Conservation (phyloP, 495 filamentous ascomycete genomes). For the Tuber indicum region DNA sequence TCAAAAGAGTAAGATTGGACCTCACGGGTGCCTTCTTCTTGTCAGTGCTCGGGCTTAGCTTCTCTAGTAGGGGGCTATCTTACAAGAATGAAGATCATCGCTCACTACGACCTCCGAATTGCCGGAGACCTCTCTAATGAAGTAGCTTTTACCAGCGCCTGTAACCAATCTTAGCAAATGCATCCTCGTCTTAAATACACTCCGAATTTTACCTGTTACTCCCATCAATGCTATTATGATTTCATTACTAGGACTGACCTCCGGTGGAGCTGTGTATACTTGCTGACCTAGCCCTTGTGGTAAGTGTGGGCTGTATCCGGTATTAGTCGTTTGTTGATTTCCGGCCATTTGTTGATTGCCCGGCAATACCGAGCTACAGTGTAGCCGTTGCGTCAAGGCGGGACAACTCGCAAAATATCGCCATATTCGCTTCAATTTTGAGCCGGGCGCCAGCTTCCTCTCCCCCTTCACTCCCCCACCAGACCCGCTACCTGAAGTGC, state of each 20-base stretch:
- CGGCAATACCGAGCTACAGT: too few relatives aligned
- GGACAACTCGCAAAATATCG: background rate
- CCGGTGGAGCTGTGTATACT: background rate
- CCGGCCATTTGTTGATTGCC: too few relatives aligned
- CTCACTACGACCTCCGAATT: conserved; percentile 28
- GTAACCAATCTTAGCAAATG: background rate
- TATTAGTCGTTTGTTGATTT: background rate
- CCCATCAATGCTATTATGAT: conserved; percentile 46
- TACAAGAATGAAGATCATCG: conserved; percentile 31
- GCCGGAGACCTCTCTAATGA: conserved; percentile 40
- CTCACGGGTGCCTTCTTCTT: conserved; percentile 27
- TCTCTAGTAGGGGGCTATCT: background rate
- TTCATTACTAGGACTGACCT: background rate
- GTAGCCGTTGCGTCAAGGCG: background rate
- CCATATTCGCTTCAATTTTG: background rate
- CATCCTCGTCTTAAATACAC: background rate
- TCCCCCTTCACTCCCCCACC: background rate
- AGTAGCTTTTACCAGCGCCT: conserved; percentile 46
- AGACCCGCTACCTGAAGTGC: background rate
- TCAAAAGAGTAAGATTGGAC: conserved; percentile 14
- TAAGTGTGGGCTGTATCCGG: background rate
- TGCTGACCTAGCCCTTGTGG: background rate
- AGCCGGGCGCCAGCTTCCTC: background rate
- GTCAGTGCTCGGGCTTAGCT: background rate
- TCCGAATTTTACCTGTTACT: conserved; percentile 29